These are phyloP conservation scores for Artemisia argyi DNA, from an alignment of 129 eudicot genomes.

Conservation along the genomic window DNA sequence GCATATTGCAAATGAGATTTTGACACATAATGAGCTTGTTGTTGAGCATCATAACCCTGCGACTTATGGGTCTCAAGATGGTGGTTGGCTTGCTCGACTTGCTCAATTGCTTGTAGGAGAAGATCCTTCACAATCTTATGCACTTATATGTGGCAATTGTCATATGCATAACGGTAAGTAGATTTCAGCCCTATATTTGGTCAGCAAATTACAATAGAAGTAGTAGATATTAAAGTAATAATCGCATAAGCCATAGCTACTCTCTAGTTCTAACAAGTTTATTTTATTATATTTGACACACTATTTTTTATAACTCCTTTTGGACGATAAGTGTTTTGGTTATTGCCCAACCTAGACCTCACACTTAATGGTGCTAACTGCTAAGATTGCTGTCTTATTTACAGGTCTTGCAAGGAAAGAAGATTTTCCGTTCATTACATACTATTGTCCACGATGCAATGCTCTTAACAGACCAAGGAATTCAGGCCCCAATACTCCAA, in stretches of 20 bases:
- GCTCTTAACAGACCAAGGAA: constrained; percentile 73
- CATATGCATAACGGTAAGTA: constrained; percentile 94
- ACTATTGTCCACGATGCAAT: constrained; percentile 91
- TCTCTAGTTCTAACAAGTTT: neutral
- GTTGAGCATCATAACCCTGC: constrained; percentile 70
- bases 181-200: neutral
- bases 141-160: constrained; percentile 94
- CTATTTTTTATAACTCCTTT: no score
- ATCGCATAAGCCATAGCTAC: neutral
- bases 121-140: constrained; percentile 88
- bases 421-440: constrained; percentile 78
- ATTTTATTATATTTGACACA: no score
- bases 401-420: constrained; percentile 95
- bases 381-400: neutral
- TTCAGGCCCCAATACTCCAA: constrained; percentile 36
- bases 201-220: neutral
- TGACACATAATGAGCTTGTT: constrained; percentile 46
- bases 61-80: constrained; percentile 46
- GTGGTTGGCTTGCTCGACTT: constrained; percentile 89
- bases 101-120: constrained; percentile 97
- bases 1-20: constrained; percentile 34
- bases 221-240: neutral
- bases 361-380: constrained; percentile 9
- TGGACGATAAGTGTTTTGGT: no score
- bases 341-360: no score